These are phyloP conservation scores for Pittosporum tobira DNA, from an alignment of 129 eudicot genomes.

Conservation along the genomic window DNA sequence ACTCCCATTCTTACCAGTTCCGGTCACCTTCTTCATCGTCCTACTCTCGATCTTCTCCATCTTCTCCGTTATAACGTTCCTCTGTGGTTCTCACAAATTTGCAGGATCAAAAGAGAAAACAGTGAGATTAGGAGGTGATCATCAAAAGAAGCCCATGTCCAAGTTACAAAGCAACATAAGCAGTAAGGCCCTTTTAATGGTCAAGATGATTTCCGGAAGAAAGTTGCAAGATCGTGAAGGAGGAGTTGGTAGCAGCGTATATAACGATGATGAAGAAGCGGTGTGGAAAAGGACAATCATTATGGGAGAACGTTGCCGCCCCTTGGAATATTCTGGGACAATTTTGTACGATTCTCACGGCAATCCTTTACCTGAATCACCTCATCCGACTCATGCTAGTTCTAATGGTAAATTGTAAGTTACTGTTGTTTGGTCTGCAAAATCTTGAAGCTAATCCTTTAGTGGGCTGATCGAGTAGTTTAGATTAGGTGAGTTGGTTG, in stretches of 20 bases:
- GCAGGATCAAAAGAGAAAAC: slow-evolving; percentile 18
- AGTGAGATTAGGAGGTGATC: slow-evolving; percentile 31
- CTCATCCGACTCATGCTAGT: neutral
- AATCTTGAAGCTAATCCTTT: neutral
- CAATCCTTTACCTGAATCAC: slow-evolving; percentile 26
- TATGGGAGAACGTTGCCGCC: slow-evolving; percentile 75
- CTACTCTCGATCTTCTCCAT: neutral
- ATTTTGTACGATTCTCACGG: slow-evolving; percentile 60
- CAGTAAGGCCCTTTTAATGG: slow-evolving; percentile 26
- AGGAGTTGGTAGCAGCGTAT: neutral
- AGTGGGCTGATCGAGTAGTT: too few species aligned
- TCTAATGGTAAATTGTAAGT: neutral
- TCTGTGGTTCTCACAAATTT: slow-evolving; percentile 39
- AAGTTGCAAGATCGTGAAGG: slow-evolving; percentile 37
- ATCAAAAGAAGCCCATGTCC: slow-evolving; percentile 8
- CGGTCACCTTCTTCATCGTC: neutral
- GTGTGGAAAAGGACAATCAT: slow-evolving; percentile 80
- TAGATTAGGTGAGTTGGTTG: too few species aligned
- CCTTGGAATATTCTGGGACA: slow-evolving; percentile 71
- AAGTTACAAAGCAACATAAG: slow-evolving; percentile 42
- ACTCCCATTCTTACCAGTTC: slow-evolving; percentile 17
- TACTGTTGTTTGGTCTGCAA: too few species aligned
- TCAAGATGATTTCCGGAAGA: slow-evolving; percentile 68
- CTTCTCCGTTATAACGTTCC: slow-evolving; percentile 5
- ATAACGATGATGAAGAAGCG: slow-evolving; percentile 38